Evolutionary conservation across 2,329 filamentous ascomycete genomes (phyloP), one percentile per base, ranked within the genome.

Genomic region (Fusarium mangiferae): DNA sequence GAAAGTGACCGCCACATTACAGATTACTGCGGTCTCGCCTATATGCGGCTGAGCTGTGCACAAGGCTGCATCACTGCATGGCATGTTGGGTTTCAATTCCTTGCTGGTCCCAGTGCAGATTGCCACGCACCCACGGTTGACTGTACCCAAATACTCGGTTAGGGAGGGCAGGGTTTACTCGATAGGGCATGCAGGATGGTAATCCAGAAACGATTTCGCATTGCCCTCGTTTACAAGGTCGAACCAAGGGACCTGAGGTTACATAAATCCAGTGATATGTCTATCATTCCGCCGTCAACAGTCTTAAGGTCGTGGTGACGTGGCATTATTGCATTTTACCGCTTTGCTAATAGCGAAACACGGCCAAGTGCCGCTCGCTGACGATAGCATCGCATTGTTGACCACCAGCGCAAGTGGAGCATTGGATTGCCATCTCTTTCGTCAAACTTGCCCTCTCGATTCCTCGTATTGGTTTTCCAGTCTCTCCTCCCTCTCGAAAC

Each of bases 71-170:
- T 36, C 30, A 26, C 30, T 52, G 48, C n/a, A 62, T 65, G 58
- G 58, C 52, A 39, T 62, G 51, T 65, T 58, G 46, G 66, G 63
- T 68, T 57, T 72, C 68, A 76, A 73, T 60, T 72, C 62, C 45
- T 70, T 64, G 46, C 66, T 51, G 57, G 55, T 66, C 65, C 58
- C 49, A 66, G 57, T 68, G 68, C 58, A 65, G 46, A 68, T 76
- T 77, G 69, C 68, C 59, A 70, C 54, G 38, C 59, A 70, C 66
- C 64, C 66, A 77, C 70, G 57, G 57, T 70, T 59, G 57, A 62
- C 70, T 42, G 59, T 60, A 75, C 73, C 76, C 76, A 77, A 66
- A 69, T 72, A 74, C 69, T 78, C 75, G 76, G 76, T 74, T 77
- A 73, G 70, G 73, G 70, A 67, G 72, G 59, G 49, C 69, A 72